Conservation (phyloP, 2,329 filamentous ascomycete genomes). For the Rhynchosporium graminicola region DNA sequence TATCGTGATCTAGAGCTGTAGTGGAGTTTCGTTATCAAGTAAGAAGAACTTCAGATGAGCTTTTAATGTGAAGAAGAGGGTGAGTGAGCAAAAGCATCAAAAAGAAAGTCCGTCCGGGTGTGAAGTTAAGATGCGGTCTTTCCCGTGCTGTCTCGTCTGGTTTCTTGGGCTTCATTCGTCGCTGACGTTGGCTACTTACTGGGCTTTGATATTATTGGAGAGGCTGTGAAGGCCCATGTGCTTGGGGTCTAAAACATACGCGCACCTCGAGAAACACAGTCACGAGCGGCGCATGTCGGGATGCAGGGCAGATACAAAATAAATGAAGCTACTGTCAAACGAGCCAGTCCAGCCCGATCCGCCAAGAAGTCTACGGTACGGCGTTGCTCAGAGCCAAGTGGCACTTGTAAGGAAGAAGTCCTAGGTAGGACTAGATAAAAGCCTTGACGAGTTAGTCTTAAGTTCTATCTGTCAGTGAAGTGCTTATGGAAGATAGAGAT, state of each 20-base stretch:
- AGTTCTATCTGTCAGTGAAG: not conserved
- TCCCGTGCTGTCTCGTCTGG: not conserved
- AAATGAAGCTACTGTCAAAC: not conserved
- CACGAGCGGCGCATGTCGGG: not conserved
- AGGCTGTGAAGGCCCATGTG: not conserved
- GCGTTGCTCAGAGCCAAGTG: not conserved
- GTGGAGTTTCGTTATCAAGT: slow-evolving; percentile 58
- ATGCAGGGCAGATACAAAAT: not conserved
- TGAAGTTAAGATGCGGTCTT: not conserved
- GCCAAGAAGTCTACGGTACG: not conserved
- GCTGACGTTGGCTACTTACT: slow-evolving; percentile 2
- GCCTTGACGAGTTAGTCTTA: not conserved
- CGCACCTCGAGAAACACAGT: not conserved
- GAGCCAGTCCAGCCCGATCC: slow-evolving; percentile 1
- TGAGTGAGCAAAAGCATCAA: not conserved
- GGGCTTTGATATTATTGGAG: not conserved
- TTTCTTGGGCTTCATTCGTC: not conserved
- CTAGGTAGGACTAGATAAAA: not conserved
- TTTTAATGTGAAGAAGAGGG: not conserved
- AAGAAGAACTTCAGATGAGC: slow-evolving; percentile 36
- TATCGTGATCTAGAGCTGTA: slow-evolving; percentile 4
- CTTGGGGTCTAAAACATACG: not conserved
- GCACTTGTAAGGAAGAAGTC: not conserved
- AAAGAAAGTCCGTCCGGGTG: slow-evolving; percentile 3
- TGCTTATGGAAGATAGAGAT: no score